A percentile compares a stretch with the other conserved stretches of the same genome.
phyloP scores from a whole-genome alignment of 352 stramenopile genomes.

The Globisporangium uncinulatum region DNA sequence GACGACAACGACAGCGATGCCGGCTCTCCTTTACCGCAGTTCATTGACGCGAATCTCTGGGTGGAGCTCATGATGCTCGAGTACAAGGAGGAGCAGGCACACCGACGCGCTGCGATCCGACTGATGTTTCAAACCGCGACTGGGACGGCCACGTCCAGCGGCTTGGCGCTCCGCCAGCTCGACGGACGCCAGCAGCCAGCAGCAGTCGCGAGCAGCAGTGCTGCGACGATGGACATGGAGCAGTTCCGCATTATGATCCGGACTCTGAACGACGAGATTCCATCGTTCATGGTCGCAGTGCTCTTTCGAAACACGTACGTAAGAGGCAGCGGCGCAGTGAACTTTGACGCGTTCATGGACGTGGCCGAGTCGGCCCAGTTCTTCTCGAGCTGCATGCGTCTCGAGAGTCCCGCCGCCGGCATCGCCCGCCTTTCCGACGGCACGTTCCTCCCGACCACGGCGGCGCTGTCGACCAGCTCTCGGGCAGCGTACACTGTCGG shows the following conservation, averaged over 20 bases:
- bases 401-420: conserved; percentile 53
- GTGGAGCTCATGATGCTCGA: conserved; percentile 87
- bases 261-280: conserved; percentile 76
- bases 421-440: conserved; percentile 29
- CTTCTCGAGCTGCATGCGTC: conserved; percentile 81
- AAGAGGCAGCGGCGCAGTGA: conserved; percentile 68
- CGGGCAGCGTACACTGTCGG: conserved; percentile 43
- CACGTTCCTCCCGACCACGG: conserved; percentile 18
- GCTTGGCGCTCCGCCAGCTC: too few relatives aligned
- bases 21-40: conserved; percentile 23
- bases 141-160: not conserved
- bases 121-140: conserved; percentile 92
- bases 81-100: conserved; percentile 91
- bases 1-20: conserved; percentile 13
- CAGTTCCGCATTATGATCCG: conserved; percentile 87
- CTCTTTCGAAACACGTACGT: conserved; percentile 66
- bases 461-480: conserved; percentile 35
- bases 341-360: conserved; percentile 86
- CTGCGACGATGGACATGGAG: conserved; percentile 83
- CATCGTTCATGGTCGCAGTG: conserved; percentile 48
- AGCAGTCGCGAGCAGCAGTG: not conserved
- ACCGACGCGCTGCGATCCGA: conserved; percentile 82
- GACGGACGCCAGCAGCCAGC: not conserved
- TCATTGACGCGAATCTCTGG: conserved; percentile 76
- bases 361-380: conserved; percentile 80